phyloP scores from a whole-genome alignment of 1,139 yeast genomes.

The Casaregolazyma lundiana region DNA sequence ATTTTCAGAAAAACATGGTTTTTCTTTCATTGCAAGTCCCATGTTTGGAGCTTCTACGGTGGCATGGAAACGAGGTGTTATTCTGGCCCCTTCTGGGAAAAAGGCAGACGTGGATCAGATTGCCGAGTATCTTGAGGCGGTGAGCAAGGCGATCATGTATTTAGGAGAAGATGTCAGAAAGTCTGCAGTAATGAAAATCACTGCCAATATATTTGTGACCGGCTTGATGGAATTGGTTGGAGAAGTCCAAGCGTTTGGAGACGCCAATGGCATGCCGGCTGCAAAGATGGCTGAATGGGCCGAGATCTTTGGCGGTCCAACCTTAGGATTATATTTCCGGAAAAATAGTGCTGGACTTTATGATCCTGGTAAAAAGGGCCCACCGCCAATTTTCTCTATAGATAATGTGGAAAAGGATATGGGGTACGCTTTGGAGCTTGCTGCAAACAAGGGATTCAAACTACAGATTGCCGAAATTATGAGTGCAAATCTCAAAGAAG shows the following conservation, averaged over 20 bases:
- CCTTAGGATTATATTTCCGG: slow-evolving; percentile 20
- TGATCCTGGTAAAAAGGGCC: slow-evolving; percentile 21
- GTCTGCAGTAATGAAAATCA: slow-evolving; percentile 27
- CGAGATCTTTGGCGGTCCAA: slow-evolving; percentile 21
- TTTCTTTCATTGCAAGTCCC: slow-evolving; percentile 27
- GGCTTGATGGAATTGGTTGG: slow-evolving; percentile 29
- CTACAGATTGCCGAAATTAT: slow-evolving; percentile 23
- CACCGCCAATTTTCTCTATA: slow-evolving; percentile 25
- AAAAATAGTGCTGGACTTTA: slow-evolving; percentile 22
- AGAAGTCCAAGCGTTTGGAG: slow-evolving; percentile 28
- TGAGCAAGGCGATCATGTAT: slow-evolving; percentile 25
- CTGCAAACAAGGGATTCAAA: slow-evolving; percentile 19
- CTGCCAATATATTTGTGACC: slow-evolving; percentile 29
- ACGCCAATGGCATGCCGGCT: slow-evolving; percentile 25
- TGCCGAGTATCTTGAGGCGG: slow-evolving; percentile 25
- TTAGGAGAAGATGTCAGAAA: slow-evolving; percentile 27
- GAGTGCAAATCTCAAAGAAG: slow-evolving; percentile 20
- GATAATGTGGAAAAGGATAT: slow-evolving; percentile 29
- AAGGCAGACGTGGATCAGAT: slow-evolving; percentile 20
- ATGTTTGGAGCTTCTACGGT: slow-evolving; percentile 32
- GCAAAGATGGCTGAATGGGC: slow-evolving; percentile 22
- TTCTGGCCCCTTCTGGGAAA: slow-evolving; percentile 28
- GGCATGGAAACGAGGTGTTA: slow-evolving; percentile 26
- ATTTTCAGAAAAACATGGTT: slow-evolving; percentile 20
- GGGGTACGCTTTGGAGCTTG: slow-evolving; percentile 23